Conservation (phyloP, 768 basidiomycete species). For the Paxillus rubicundulus region DNA sequence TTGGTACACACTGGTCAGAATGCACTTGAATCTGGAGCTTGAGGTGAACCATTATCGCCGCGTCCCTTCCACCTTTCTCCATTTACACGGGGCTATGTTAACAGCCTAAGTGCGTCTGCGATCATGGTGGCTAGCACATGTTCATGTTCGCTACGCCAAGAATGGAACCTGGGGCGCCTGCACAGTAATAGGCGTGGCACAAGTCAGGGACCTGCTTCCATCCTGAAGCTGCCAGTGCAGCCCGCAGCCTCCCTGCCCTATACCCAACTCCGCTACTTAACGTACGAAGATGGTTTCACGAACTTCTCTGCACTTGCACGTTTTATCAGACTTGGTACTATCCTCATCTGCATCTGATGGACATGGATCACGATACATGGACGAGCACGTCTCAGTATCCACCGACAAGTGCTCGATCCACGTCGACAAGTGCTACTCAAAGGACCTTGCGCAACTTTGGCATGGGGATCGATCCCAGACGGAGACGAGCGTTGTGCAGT, state of each 20-base stretch:
- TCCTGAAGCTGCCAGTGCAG: not conserved
- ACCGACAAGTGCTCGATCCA: constrained; percentile 18
- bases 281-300: not conserved
- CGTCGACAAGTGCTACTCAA: constrained; percentile 16
- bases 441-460: constrained; percentile 7
- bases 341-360: not conserved
- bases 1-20: not conserved
- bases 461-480: constrained; percentile 10
- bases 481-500: constrained; percentile 38
- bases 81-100: not conserved
- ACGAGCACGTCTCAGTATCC: constrained; percentile 20
- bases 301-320: not conserved
- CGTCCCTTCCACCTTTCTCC: not conserved
- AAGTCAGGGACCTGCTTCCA: not conserved
- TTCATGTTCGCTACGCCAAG: not conserved
- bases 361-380: constrained; percentile 28
- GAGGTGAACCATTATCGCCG: not conserved
- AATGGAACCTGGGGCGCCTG: not conserved
- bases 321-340: not conserved
- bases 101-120: no score
- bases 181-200: not conserved
- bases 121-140: not conserved
- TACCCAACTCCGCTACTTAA: not conserved
- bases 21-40: not conserved
- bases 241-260: not conserved